phyloP scores from a whole-genome alignment of 2,329 filamentous ascomycete genomes.

The Escovopsis sp. region DNA sequence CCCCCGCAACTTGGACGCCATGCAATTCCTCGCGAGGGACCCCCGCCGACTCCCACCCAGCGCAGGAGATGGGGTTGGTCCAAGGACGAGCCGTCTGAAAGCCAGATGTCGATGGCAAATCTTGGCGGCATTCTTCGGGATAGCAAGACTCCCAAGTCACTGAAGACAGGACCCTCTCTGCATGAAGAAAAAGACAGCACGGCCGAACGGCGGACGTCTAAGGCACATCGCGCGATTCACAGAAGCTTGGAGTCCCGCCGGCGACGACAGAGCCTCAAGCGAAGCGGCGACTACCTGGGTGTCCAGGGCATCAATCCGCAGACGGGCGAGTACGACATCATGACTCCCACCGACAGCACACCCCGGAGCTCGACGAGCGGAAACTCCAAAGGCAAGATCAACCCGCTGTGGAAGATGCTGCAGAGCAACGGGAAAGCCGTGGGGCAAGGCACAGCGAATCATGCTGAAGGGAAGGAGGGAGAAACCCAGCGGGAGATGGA shows the following conservation, averaged over 20 bases:
- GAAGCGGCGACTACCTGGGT: conserved; percentile 42
- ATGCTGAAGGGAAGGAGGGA: conserved; percentile 4
- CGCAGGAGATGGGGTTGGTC: conserved; percentile 10
- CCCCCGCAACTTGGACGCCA: neutral
- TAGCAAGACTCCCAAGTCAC: neutral
- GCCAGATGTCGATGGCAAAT: conserved; percentile 1
- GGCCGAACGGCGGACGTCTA: neutral
- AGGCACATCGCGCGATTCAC: conserved; percentile 6
- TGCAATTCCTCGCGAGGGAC: neutral
- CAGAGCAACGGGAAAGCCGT: conserved; percentile 20
- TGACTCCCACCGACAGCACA: conserved; percentile 31
- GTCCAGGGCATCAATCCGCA: conserved; percentile 42
- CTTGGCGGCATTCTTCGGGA: conserved; percentile 2
- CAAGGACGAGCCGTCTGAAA: conserved; percentile 4
- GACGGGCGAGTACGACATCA: conserved; percentile 36
- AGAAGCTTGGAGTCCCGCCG: conserved; percentile 17
- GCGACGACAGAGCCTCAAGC: conserved; percentile 30
- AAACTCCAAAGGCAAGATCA: conserved; percentile 17
- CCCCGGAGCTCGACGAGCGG: conserved; percentile 22
- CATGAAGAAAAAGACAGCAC: neutral
- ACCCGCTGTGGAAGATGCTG: conserved; percentile 16
- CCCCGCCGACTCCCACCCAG: neutral
- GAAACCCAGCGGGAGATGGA: conserved; percentile 30
- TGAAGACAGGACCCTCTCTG: neutral
- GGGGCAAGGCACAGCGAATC: conserved; percentile 17